Percentiles rank a stretch among this genome's conserved stretches.
These are phyloP conservation scores for Tolypocladium sp. DNA, from an alignment of 2,329 filamentous ascomycete genomes.

Conservation along the genomic window DNA sequence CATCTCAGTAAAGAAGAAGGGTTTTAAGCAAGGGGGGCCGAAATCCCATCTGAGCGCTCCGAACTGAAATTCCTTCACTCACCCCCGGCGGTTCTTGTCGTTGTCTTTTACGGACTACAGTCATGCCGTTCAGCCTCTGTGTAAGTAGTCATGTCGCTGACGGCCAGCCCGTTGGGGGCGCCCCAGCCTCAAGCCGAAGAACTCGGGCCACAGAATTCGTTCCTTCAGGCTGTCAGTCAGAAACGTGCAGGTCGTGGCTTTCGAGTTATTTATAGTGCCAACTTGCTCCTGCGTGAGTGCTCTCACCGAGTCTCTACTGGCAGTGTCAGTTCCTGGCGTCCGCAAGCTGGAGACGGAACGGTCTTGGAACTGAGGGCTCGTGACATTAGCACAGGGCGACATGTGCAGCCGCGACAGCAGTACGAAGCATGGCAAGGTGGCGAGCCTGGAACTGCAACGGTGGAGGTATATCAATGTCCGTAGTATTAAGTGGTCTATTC, in stretches of 20 bases:
- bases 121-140: not conserved
- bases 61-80: not conserved
- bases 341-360: not conserved
- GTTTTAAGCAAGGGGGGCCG: not conserved
- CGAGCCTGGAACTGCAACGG: not conserved
- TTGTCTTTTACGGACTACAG: too few relatives aligned
- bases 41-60: not conserved
- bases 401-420: not conserved
- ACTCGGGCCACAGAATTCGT: not conserved
- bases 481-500: slow-evolving; percentile 5
- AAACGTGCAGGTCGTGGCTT: too few relatives aligned
- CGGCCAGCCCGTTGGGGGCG: not conserved
- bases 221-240: too few relatives aligned
- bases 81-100: not conserved
- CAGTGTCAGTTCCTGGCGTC: not conserved
- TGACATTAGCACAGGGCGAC: not conserved
- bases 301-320: not conserved
- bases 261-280: not conserved
- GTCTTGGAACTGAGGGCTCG: not conserved
- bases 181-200: too few relatives aligned
- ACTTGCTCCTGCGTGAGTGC: not conserved
- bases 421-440: not conserved
- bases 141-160: not conserved
- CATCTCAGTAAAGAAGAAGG: not conserved
- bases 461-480: slow-evolving; percentile 2